Evolutionary conservation across 345 rosid species (phyloP).

Genomic region (Mercurialis annua): DNA sequence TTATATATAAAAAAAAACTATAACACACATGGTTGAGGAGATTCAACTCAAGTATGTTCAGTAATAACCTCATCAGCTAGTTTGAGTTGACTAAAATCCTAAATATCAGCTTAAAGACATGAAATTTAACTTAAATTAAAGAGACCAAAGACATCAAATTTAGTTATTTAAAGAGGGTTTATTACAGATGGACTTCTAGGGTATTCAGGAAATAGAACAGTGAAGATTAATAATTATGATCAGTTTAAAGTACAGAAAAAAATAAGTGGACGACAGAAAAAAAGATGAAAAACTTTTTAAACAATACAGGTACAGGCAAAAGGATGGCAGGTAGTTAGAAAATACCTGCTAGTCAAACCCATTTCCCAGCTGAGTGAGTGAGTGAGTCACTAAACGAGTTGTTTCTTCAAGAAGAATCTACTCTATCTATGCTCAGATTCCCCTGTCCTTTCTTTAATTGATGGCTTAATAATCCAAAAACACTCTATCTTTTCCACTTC

Average conservation of each 20-base stretch:
- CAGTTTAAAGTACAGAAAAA: not conserved
- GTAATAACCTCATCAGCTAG: not conserved
- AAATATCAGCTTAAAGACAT: not conserved
- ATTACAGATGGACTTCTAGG: constrained; percentile 6
- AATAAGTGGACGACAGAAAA: not conserved
- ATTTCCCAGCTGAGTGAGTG: too few species aligned
- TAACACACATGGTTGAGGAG: not conserved
- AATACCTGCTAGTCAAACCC: constrained; percentile 43
- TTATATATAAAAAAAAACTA: not conserved
- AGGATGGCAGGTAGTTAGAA: not conserved
- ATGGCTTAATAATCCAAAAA: too few species aligned
- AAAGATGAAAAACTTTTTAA: not conserved
- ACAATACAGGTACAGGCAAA: not conserved
- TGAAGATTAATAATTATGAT: not conserved
- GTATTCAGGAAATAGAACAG: not conserved
- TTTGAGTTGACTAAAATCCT: not conserved
- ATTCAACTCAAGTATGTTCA: too few species aligned
- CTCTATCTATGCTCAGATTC: constrained; percentile 23
- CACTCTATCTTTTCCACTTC: too few species aligned
- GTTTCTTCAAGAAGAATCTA: constrained; percentile 27
- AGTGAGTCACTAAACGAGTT: not conserved
- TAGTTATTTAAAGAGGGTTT: not conserved
- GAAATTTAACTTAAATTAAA: not conserved
- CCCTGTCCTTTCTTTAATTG: constrained; percentile 2
- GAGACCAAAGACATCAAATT: not conserved